Evolutionary conservation across 345 rosid species (phyloP).

Genomic region (Lepidium aucheri): DNA sequence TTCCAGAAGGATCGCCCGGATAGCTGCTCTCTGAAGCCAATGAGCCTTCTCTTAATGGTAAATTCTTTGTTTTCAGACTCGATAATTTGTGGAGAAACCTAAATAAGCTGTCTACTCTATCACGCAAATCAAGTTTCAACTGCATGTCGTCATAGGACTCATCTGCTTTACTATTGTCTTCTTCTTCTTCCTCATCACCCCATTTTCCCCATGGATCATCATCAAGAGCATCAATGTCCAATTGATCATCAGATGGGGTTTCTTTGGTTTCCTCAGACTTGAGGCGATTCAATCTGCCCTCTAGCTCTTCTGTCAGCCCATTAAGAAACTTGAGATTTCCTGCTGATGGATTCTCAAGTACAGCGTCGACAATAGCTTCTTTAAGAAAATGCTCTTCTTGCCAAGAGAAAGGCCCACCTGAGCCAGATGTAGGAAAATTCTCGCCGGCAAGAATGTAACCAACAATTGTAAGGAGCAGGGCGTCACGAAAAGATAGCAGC

Average conservation of each 20-base stretch:
- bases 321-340: constrained; percentile 66
- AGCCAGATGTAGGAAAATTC: constrained; percentile 89
- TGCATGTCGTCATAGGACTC: constrained; percentile 67
- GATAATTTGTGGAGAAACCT: constrained; percentile 75
- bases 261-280: constrained; percentile 40
- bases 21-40: constrained; percentile 46
- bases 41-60: constrained; percentile 45
- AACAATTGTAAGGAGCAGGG: constrained; percentile 57
- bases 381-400: constrained; percentile 91
- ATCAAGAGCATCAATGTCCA: constrained; percentile 73
- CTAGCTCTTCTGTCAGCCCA: constrained; percentile 65
- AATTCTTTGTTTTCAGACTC: constrained; percentile 41
- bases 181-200: constrained; percentile 86
- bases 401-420: constrained; percentile 94
- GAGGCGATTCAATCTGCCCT: constrained; percentile 41
- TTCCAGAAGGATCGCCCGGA: constrained; percentile 40
- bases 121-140: constrained; percentile 80
- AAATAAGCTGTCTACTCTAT: constrained; percentile 77
- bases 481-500: constrained; percentile 64
- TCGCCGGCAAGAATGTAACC: constrained; percentile 95
- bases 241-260: constrained; percentile 30
- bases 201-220: constrained; percentile 98
- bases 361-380: constrained; percentile 76
- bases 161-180: constrained; percentile 35
- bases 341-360: constrained; percentile 61